phyloP scores from a whole-genome alignment of 2,329 filamentous ascomycete genomes.

The Xylaria sp. region DNA sequence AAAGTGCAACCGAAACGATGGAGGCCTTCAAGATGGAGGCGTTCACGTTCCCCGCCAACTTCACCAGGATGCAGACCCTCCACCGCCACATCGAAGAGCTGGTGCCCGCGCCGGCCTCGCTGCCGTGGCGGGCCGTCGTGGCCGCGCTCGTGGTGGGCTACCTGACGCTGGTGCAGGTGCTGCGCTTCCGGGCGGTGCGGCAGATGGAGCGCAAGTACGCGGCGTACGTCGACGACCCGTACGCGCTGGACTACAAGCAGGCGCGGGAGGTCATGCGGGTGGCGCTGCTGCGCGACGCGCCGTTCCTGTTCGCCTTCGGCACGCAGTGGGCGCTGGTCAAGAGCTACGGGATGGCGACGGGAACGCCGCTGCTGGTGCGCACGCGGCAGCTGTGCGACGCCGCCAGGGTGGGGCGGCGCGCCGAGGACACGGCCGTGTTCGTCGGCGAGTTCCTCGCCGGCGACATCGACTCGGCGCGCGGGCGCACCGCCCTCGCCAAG shows the following conservation, averaged over 20 bases:
- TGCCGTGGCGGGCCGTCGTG: slow-evolving; percentile 20
- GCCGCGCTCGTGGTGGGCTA: slow-evolving; percentile 16
- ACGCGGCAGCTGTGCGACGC: slow-evolving; percentile 28
- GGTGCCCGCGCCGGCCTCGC: neutral
- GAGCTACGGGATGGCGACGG: slow-evolving; percentile 28
- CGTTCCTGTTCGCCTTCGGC: slow-evolving; percentile 27
- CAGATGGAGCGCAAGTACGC: slow-evolving; percentile 25
- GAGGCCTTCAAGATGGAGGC: too few relatives aligned
- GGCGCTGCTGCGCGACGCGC: slow-evolving; percentile 21
- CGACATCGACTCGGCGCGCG: slow-evolving; percentile 25
- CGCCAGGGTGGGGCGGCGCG: slow-evolving; percentile 25
- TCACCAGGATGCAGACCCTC: neutral
- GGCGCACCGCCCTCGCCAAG: slow-evolving; percentile 16
- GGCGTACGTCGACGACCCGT: slow-evolving; percentile 20
- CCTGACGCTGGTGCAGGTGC: slow-evolving; percentile 19
- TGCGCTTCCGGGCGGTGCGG: slow-evolving; percentile 25
- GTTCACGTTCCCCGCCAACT: slow-evolving; percentile 7
- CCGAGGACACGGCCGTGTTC: slow-evolving; percentile 30
- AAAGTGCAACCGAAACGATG: too few relatives aligned
- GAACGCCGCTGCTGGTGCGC: slow-evolving; percentile 26
- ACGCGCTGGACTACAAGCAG: slow-evolving; percentile 23
- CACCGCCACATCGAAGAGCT: too few relatives aligned
- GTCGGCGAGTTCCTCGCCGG: slow-evolving; percentile 26
- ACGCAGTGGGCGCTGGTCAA: slow-evolving; percentile 29
- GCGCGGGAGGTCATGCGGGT: slow-evolving; percentile 27